Conservation (phyloP, 2,329 filamentous ascomycete genomes). For the Paramyrothecium roridum region DNA sequence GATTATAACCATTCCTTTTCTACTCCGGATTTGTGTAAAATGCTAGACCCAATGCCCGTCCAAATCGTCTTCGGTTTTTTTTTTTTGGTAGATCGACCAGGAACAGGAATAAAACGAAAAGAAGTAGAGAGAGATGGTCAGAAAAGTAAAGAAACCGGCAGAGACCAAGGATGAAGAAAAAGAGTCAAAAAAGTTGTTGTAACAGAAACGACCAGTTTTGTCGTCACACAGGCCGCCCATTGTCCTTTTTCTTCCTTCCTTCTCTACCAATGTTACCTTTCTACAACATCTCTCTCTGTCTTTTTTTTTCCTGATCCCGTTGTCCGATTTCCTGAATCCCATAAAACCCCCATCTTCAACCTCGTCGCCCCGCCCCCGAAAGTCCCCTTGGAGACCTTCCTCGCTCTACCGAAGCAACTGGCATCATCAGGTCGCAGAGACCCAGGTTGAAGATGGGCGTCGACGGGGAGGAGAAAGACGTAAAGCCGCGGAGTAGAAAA, state of each 20-base stretch:
- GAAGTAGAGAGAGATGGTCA: not conserved
- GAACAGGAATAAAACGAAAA: not conserved
- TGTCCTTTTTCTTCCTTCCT: no score
- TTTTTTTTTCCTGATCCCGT: not conserved
- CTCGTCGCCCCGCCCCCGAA: constrained; percentile 16
- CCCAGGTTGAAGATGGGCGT: not conserved
- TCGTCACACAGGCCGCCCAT: no score
- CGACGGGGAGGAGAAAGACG: not conserved
- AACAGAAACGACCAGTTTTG: no score
- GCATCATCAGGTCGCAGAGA: constrained; percentile 17
- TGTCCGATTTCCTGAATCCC: not conserved
- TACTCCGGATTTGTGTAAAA: constrained; percentile 27
- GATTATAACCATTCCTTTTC: constrained; percentile 30
- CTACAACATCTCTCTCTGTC: no score
- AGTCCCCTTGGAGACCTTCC: not conserved
- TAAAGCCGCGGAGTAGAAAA: not conserved
- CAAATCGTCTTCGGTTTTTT: not conserved
- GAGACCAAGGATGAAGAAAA: not conserved
- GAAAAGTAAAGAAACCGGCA: not conserved
- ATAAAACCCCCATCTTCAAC: not conserved
- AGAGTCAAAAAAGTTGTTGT: no score
- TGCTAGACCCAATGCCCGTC: constrained; percentile 23
- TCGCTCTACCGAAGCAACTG: constrained; percentile 9
- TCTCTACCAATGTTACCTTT: no score
- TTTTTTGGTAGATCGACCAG: not conserved